Evolutionary conservation across 2,329 filamentous ascomycete genomes (phyloP), one percentile per base, ranked within the genome.

Genomic region (Trichoderma gracile): DNA sequence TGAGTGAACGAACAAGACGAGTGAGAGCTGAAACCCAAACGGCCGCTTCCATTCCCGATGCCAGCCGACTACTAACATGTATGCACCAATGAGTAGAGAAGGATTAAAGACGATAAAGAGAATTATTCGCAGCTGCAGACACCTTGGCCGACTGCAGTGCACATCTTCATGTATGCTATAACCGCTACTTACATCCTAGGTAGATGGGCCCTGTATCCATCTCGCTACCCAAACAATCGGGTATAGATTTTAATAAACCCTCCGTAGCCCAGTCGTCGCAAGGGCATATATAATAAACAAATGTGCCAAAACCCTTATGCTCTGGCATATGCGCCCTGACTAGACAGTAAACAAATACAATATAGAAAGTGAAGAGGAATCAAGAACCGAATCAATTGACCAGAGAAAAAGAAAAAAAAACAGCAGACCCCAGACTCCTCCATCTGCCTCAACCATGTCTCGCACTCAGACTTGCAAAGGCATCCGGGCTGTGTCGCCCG

Each of bases 401-500:
- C 30, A 42, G 54, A 27, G 43, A 66, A 50, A 27, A n/a, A 46
- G 42, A 50, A 47, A 30, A 6, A 23, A 38, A 52, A 21, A 60
- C 38, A 55, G n/a, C 42, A 40, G 19, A 30, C 21, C 45, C 46
- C 49, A 30, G 19, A 27, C 56, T 52, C 60, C 46, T 25, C 45
- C 30, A 43, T 19, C 63, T 72, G 17, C 40, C 40, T 77, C 70
- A 82, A 72, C 74, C 77, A 71, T 84, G 82, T 68, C 84, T 79
- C 59, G 89, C 86, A 71, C 89, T 92, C 68, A 93, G 78, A 57
- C 88, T 90, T 2, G 90, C 86, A 81, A 93, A 93, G 15, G 90
- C 90, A 75, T 93, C 90, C 3, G 90, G 90, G 70, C 89, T 92
- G 72, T 93, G 90, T 47, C 90, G 80, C 10, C 90, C 90, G 70